Conservation (phyloP, 1,139 yeast species). For the Kurtzmaniella quercitrusa region DNA sequence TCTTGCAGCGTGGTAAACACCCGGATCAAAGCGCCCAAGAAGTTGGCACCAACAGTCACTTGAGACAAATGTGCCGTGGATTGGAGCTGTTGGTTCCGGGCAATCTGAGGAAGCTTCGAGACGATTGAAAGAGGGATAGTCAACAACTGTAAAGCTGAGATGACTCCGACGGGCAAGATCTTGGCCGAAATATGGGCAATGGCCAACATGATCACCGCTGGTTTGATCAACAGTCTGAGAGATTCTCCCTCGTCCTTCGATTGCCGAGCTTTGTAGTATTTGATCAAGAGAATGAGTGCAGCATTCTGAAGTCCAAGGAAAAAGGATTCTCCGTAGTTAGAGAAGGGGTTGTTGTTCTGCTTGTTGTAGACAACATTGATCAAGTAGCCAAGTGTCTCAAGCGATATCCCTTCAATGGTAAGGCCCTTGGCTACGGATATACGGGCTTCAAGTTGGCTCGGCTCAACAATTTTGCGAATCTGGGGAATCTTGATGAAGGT, state of each 20-base stretch:
- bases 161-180: slow-evolving; percentile 27
- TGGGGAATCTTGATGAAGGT: slow-evolving; percentile 42
- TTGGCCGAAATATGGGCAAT: slow-evolving; percentile 26
- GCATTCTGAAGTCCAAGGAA: slow-evolving; percentile 40
- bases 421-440: slow-evolving; percentile 36
- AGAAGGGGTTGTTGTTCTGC: slow-evolving; percentile 32
- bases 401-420: slow-evolving; percentile 31
- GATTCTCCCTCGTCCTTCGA: slow-evolving; percentile 17
- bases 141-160: slow-evolving; percentile 40
- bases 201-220: slow-evolving; percentile 26
- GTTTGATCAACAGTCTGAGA: slow-evolving; percentile 19
- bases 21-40: slow-evolving; percentile 51
- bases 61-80: slow-evolving; percentile 54
- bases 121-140: slow-evolving; percentile 51
- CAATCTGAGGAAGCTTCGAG: slow-evolving; percentile 56
- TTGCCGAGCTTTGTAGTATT: slow-evolving; percentile 30
- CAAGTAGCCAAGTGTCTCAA: slow-evolving; percentile 38
- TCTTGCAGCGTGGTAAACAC: slow-evolving; percentile 51
- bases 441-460: slow-evolving; percentile 22
- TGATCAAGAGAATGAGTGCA: slow-evolving; percentile 32
- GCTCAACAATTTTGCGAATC: slow-evolving; percentile 32
- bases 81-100: slow-evolving; percentile 39
- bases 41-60: slow-evolving; percentile 51
- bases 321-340: slow-evolving; percentile 41
- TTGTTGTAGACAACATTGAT: slow-evolving; percentile 39